Base-by-base conservation (phyloP, 2,329 filamentous ascomycete genomes). In the Raffaelea deltoideospora region DNA sequence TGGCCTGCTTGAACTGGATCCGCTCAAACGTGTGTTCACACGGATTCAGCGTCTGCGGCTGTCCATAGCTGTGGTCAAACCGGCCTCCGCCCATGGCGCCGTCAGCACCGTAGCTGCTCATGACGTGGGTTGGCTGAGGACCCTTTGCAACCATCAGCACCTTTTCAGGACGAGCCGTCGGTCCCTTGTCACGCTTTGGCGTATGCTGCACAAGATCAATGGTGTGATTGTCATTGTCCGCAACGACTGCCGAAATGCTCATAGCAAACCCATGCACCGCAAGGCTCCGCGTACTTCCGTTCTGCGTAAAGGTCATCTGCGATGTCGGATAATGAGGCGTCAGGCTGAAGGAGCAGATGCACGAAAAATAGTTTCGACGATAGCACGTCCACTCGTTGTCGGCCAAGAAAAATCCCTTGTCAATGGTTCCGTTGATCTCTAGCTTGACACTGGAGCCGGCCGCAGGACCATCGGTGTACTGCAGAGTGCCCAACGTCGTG, bases 1-100 rank as follows among this genome's bases (percentile, higher is more conserved):
- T 94, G 1, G 87, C 86, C 45, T 84, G 83, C 55, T 93, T 92
- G 68, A 94, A 95, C 49, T 94, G 86, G 35, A 94, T 90, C 10
- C 87, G 76, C 52, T 94, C 86, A 52, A 92, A 95, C 0, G 67
- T 73, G 43, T 74, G 66, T 45, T 75, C 70, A 7, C 60, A 67
- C 5, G 65, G 61, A 14, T 59, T 57, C 0, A 57, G 51, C 33
- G 52, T 49, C 40, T 57, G 39, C 33, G 50, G 45, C 45, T 61
- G 56, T 24, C 54, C 50, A 48, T 64, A 60, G 36, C 51, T 50
- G 41, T 64, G 62, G 2, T 65, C 57, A 44, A 67, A 72, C 21
- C 56, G 43, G 20, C 31, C 27, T 0, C 37, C 28, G 8, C 38
- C 31, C 32, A 46, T 37, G 3, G 29, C 24, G 9, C 31, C 19